A percentile compares a stretch with the other conserved stretches of the same genome.
Conservation (phyloP, 805 yeast species). For the Grigorovia transvaalensis region DNA sequence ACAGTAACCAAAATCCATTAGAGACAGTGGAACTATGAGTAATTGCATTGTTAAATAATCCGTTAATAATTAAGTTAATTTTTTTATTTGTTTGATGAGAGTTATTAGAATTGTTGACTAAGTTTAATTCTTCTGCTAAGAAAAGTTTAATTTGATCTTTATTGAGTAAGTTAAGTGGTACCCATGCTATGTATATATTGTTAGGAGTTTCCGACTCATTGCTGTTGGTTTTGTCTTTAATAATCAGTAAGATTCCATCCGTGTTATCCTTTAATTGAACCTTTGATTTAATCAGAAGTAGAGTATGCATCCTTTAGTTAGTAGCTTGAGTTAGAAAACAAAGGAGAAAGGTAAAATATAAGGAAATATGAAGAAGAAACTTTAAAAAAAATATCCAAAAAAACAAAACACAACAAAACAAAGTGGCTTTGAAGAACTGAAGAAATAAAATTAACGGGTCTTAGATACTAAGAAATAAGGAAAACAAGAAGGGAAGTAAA, state of each 20-base stretch:
- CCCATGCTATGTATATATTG: neutral
- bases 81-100: neutral
- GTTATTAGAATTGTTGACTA: neutral
- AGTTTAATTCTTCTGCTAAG: neutral
- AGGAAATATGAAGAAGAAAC: too few species aligned
- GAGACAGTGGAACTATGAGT: conserved; percentile 26
- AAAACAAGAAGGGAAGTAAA: too few species aligned
- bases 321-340: neutral
- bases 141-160: neutral
- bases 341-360: neutral
- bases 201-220: neutral
- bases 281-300: neutral
- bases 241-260: neutral
- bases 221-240: neutral
- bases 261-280: neutral
- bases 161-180: neutral
- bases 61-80: neutral
- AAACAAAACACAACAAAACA: neutral
- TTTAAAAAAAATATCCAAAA: too few species aligned
- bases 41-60: conserved; percentile 27
- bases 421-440: neutral
- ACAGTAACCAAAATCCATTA: neutral
- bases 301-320: neutral
- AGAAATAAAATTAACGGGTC: too few species aligned
- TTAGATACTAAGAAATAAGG: too few species aligned